Conservation (phyloP, 768 basidiomycete species). For the Kondoa subrosea region DNA sequence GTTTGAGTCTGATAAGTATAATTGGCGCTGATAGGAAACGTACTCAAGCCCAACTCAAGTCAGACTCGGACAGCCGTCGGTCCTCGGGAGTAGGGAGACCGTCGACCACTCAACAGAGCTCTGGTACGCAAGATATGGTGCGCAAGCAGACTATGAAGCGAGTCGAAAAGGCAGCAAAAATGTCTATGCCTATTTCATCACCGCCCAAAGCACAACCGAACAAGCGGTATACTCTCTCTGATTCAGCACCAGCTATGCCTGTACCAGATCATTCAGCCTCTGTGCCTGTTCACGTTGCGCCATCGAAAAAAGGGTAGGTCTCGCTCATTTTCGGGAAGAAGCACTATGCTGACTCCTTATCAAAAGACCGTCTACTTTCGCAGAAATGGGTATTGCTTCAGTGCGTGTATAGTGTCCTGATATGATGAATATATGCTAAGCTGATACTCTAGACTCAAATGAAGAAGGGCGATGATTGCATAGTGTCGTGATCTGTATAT, state of each 20-base stretch:
- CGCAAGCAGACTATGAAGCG: constrained; percentile 22
- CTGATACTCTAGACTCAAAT: too few species aligned
- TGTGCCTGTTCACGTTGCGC: constrained; percentile 1
- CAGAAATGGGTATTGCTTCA: constrained; percentile 18
- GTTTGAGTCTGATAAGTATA: not conserved
- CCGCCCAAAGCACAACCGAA: not conserved
- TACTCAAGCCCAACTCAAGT: constrained; percentile 2
- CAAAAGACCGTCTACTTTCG: constrained; percentile 17
- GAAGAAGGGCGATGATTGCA: too few species aligned
- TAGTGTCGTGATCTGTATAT: too few species aligned
- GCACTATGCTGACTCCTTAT: too few species aligned
- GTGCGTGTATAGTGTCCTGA: too few species aligned
- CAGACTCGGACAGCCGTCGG: not conserved
- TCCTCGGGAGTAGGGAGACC: not conserved
- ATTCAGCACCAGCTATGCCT: constrained; percentile 6
- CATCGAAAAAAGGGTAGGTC: constrained; percentile 6
- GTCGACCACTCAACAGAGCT: not conserved
- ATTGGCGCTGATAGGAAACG: constrained; percentile 1
- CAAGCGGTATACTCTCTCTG: constrained; percentile 12
- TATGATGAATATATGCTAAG: too few species aligned
- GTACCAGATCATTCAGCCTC: not conserved
- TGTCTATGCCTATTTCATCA: not conserved
- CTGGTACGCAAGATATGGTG: not conserved
- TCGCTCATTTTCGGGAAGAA: constrained; percentile 7
- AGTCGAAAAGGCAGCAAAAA: constrained; percentile 23